Evolutionary conservation across 257 asterid genomes (phyloP), one percentile per base, ranked within the genome.

Genomic region (Lycium ferocissimum): DNA sequence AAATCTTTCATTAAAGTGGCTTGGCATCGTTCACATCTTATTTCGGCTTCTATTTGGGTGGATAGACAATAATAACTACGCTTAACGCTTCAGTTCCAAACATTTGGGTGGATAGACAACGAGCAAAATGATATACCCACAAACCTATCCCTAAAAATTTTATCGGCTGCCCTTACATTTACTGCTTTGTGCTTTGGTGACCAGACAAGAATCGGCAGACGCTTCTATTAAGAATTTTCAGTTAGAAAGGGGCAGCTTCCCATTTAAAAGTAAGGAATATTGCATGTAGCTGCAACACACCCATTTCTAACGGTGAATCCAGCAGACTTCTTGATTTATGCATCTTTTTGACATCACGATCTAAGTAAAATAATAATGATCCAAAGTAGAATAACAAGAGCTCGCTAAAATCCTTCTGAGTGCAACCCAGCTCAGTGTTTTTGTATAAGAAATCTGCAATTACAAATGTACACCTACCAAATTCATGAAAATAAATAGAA

Each of bases 391-490:
- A 47, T 20, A 73, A 73, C 80, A 45, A 45, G 59, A 20, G 59
- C 11, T 73, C 11, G 3, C 18, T 73, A 47, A 49, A 20, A 47
- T 47, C 59, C 38, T 47, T 45, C 15, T 5, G 80, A 38, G 11
- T 45, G 80, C 10, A 20, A n/a, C 20, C 59, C 59, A 47, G 80
- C 80, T 6, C 40, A 45, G 80, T 73, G 47, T 73, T 73, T 73
- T 35, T 73, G 11, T 73, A 73, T 73, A 20, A 73, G 78, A 20
- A 73, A 73, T 73, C 18, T 45, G n/a, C 80, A 73, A 73, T 73
- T 73, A 73, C 80, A 47, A 20, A 73, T 73, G 33, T 73, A 73
- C 80, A 73, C 40, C 59, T 47, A 73, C 59, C 40, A 47, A 73
- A 73, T 73, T 73, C 80, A 73, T 45, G 51, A 11, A 72, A 45